Base-by-base conservation (phyloP, 2,329 filamentous ascomycete species). In the Monilinia fructigena region DNA sequence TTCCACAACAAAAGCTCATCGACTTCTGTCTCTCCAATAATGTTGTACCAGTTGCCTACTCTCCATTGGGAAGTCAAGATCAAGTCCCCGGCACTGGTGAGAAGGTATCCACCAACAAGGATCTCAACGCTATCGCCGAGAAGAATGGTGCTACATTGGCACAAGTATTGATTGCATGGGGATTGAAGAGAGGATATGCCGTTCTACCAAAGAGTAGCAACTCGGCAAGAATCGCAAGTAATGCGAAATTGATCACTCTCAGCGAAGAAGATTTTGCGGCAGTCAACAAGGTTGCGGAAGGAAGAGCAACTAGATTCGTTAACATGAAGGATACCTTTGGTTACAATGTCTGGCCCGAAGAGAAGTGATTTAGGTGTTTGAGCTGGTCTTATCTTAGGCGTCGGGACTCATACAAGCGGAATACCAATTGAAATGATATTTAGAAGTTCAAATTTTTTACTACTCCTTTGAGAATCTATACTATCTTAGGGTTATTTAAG, bases 291-390 rank as follows among this genome's bases (percentile, higher is more conserved):
- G 88, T 91, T 10, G 87, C 88, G 0, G 82, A 85, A 75, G 86
- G 86, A 47, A 82, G 89, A 62, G 86, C 90, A 77, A 85, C 83
- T 35, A 85, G 89, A 48, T 92, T 92, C 74, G 89, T 92, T 67
- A 91, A 92, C 80, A 92, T 92, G 89, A 92, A 90, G 82, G 89
- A 91, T 70, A 90, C 87, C 1, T 92, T 92, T 76, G 89, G 89
- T 8, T 90, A 89, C 75, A 82, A 92, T 72, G 84, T 91, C 60
- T 89, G 86, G 86, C 82, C 86, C 0, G 84, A 87, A 74, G 85
- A 88, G 79, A 61, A 55, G 26, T 69, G 64, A 50, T 61, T 42
- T 55, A 14, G 42, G 48, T 20, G 5, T 42, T 28, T 63, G 60
- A 63, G 60, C 60, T 28, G 60, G 60, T 42, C 60, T 63, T 35